Conservation (phyloP, 352 stramenopile species). For the Paralagenidium karlingii region DNA sequence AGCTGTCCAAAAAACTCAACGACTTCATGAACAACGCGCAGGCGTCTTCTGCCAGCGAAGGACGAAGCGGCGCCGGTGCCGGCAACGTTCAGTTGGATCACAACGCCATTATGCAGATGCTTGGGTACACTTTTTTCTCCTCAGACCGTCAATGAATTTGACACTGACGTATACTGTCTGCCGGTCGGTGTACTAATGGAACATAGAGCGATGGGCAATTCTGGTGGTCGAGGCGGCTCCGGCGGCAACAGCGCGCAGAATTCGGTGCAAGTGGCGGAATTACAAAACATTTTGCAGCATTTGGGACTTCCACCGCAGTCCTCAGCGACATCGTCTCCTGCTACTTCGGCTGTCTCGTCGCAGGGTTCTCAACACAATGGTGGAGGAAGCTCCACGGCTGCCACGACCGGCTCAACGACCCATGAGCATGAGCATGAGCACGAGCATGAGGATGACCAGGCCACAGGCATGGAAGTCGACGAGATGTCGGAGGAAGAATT, state of each 20-base stretch:
- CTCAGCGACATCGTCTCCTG: constrained; percentile 42
- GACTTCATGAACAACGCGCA: constrained; percentile 82
- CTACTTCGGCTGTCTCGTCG: constrained; percentile 59
- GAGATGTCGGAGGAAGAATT: constrained; percentile 83
- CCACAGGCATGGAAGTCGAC: constrained; percentile 70
- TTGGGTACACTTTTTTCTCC: constrained; percentile 25
- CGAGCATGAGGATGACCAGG: constrained; percentile 9
- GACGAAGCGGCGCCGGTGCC: constrained; percentile 11
- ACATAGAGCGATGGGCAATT: no score
- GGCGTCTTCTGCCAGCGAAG: constrained; percentile 15
- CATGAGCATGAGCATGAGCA: constrained; percentile 74
- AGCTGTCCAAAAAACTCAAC: constrained; percentile 80
- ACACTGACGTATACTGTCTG: not conserved
- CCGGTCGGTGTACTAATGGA: not conserved
- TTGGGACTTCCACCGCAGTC: constrained; percentile 73
- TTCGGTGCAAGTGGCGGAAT: constrained; percentile 72
- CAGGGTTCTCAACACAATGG: constrained; percentile 58
- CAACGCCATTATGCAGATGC: constrained; percentile 87
- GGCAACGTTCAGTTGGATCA: constrained; percentile 77
- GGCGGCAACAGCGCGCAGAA: constrained; percentile 17
- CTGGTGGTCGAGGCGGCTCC: no score
- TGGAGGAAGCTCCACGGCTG: constrained; percentile 46
- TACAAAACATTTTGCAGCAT: constrained; percentile 82
- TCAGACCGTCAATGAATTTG: not conserved
- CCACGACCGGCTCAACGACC: constrained; percentile 54